Percentiles rank a stretch among this genome's conserved stretches.
Evolutionary conservation across 2,329 filamentous ascomycete genomes (phyloP).

Genomic region (Phaeoacremonium minimum): DNA sequence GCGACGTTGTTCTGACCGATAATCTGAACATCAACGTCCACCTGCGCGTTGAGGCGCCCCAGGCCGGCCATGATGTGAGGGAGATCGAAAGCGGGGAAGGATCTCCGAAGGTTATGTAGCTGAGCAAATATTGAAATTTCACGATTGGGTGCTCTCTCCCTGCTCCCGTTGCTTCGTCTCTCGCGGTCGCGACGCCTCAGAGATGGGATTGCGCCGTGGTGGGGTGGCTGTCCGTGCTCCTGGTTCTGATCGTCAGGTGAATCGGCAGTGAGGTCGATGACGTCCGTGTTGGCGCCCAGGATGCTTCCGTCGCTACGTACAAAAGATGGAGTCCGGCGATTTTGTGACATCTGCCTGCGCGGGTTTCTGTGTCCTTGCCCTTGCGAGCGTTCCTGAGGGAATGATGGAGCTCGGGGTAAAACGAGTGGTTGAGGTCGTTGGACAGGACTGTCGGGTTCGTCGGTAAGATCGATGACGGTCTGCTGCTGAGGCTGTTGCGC

Average conservation of each 20-base stretch:
- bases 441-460: conserved; percentile 42
- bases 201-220: no score
- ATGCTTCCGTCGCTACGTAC: conserved; percentile 40
- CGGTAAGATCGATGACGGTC: conserved; percentile 45
- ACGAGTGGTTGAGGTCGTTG: conserved; percentile 3
- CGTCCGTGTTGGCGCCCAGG: conserved; percentile 20
- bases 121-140: not conserved
- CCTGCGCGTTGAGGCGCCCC: not conserved
- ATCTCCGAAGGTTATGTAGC: not conserved
- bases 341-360: conserved; percentile 34
- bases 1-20: conserved; percentile 11
- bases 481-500: not conserved
- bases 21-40: conserved; percentile 22
- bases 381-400: not conserved
- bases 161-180: no score
- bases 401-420: conserved; percentile 3
- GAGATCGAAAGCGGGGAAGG: not conserved
- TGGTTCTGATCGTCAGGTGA: conserved; percentile 26
- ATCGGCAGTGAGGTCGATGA: conserved; percentile 52
- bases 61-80: not conserved
- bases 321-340: conserved; percentile 34
- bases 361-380: conserved; percentile 23
- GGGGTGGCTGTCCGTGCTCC: no score
- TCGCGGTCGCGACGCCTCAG: no score
- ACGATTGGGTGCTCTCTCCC: no score